Base-by-base conservation (phyloP, 2,329 filamentous ascomycete genomes). In the Microcyclospora pomicola region DNA sequence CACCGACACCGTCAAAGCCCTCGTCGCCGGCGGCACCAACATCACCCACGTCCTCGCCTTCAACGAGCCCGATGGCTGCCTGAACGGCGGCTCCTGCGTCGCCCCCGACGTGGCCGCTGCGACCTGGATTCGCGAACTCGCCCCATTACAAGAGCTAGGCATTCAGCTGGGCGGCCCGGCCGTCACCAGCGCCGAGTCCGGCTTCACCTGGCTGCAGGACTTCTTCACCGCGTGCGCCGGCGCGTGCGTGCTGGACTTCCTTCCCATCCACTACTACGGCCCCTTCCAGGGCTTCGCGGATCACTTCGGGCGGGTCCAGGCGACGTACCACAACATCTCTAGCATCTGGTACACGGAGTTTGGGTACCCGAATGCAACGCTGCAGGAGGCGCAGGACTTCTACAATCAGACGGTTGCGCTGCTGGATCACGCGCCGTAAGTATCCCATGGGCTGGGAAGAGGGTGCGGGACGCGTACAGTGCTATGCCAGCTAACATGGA, bases 341-440 rank as follows among this genome's bases (percentile, higher is more conserved):
- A 67, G 71, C 3, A 73, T 87, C 43, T 88, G 82, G 83, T 66
- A 88, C 9, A 88, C 83, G 16, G 83, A 91, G 59, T 86, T 80
- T 56, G 82, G 78, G 29, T 68, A 69, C 37, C 56, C 63, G 38
- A 59, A 78, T 43, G 65, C 72, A 49, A 62, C 68, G 16, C 66
- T 84, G 12, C 42, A 55, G 1, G 59, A 66, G 0, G 78, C 77
- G 0, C 72, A 84, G 53, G 47, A 54, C 0, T 85, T 82, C 54
- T 86, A 74, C 63, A 84, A 85, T 50, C 66, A 65, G 49, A 76
- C 72, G 2, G 59, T 71, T 37, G 67, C 73, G 33, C 84, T 76
- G 56, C 72, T 88, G 43, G 82, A 88, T 55, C 64, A 24, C 19
- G 19, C 19, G 19, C 19, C 19, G 19, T 69, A 49, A 55, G 62